Percentiles rank a stretch among this genome's conserved stretches.
These are phyloP conservation scores for Yamadazyma triangularis DNA, from an alignment of 1,139 yeast species.

Conservation along the genomic window DNA sequence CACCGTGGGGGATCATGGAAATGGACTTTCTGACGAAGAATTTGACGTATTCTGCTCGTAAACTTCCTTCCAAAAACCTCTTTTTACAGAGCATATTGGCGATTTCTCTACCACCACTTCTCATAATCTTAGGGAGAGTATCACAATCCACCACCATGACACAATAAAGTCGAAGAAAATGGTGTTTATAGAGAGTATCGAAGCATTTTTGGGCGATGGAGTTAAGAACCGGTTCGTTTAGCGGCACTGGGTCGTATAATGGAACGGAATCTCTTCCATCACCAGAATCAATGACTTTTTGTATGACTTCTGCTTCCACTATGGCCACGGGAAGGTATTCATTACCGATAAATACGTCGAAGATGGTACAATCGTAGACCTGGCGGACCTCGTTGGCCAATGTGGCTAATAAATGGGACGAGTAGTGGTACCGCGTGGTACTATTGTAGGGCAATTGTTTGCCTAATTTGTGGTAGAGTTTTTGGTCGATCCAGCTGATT, in stretches of 20 bases:
- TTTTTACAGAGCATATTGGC: constrained; percentile 92
- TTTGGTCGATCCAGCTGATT: constrained; percentile 59
- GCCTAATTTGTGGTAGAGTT: constrained; percentile 26
- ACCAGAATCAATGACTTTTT: constrained; percentile 25
- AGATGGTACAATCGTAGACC: constrained; percentile 86
- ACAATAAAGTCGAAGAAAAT: constrained; percentile 76
- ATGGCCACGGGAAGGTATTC: constrained; percentile 86
- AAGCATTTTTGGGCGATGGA: constrained; percentile 74
- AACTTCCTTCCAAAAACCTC: constrained; percentile 69
- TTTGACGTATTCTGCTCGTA: constrained; percentile 75
- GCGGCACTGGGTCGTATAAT: constrained; percentile 25
- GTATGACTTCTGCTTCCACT: constrained; percentile 77
- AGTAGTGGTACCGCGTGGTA: constrained; percentile 65
- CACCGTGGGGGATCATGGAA: constrained; percentile 70
- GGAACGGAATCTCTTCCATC: too few relatives aligned
- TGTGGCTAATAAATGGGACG: constrained; percentile 79
- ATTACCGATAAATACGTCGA: constrained; percentile 79
- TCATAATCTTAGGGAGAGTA: constrained; percentile 73
- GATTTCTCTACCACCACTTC: constrained; percentile 85
- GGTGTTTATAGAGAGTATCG: constrained; percentile 63
- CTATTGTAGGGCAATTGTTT: constrained; percentile 31
- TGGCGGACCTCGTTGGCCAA: constrained; percentile 78
- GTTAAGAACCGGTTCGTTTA: constrained; percentile 59
- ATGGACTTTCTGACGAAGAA: constrained; percentile 69
- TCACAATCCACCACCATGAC: constrained; percentile 78